Conservation (phyloP, 1,139 yeast genomes). For the Yarrowia galli region DNA sequence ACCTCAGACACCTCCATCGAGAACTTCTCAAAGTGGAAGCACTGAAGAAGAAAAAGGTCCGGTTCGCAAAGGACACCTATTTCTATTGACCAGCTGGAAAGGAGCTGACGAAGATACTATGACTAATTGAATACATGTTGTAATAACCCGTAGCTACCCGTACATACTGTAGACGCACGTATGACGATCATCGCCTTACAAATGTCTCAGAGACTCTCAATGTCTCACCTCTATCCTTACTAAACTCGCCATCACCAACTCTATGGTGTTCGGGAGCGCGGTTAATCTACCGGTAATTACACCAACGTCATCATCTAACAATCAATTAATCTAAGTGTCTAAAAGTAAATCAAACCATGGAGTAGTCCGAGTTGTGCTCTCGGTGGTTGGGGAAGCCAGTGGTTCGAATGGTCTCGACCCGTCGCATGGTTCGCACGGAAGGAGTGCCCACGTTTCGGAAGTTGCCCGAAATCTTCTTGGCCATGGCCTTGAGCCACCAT, state of each 20-base stretch:
- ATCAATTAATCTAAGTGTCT: slow-evolving; percentile 21
- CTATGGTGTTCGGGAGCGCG: not conserved
- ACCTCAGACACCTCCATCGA: not conserved
- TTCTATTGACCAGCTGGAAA: not conserved
- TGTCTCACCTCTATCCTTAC: slow-evolving; percentile 7
- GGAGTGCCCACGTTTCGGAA: slow-evolving; percentile 36
- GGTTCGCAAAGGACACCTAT: slow-evolving; percentile 10
- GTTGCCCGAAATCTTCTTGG: slow-evolving; percentile 36
- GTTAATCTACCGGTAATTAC: too few species aligned
- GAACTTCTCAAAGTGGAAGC: slow-evolving; percentile 1
- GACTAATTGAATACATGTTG: not conserved
- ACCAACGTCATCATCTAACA: too few species aligned
- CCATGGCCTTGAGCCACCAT: slow-evolving; percentile 39
- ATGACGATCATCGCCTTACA: not conserved
- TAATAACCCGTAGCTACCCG: not conserved
- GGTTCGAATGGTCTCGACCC: slow-evolving; percentile 36
- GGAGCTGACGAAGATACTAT: not conserved
- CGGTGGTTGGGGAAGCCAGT: slow-evolving; percentile 26
- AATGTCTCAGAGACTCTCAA: not conserved
- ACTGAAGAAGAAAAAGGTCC: slow-evolving; percentile 19
- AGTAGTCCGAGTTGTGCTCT: slow-evolving; percentile 11
- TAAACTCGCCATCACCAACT: not conserved
- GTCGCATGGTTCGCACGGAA: slow-evolving; percentile 37
- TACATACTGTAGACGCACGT: too few species aligned
- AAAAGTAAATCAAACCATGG: slow-evolving; percentile 16